Conservation (phyloP, 768 basidiomycete species). For the Mycena metata region DNA sequence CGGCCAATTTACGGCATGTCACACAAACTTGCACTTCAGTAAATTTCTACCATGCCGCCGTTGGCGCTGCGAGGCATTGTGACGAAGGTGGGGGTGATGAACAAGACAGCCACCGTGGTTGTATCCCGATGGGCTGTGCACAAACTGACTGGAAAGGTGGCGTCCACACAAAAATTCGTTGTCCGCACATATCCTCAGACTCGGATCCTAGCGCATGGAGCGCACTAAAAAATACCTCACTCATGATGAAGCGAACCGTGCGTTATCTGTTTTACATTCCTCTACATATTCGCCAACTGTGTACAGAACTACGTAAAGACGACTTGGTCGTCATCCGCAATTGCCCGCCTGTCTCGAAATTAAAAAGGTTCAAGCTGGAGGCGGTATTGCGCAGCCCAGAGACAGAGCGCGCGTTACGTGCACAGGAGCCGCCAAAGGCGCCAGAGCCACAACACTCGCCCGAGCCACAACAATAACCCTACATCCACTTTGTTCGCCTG, state of each 20-base stretch:
- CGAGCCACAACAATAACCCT: conserved; percentile 25
- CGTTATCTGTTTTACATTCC: conserved; percentile 42
- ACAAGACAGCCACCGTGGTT: conserved; percentile 87
- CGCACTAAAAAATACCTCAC: conserved; percentile 83
- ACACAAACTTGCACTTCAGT: not conserved
- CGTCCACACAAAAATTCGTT: conserved; percentile 31
- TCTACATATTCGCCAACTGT: conserved; percentile 16
- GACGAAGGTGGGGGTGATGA: conserved; percentile 86
- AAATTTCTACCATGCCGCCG: conserved; percentile 70
- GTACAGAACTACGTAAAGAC: conserved; percentile 71
- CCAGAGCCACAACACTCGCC: conserved; percentile 17
- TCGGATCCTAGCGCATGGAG: conserved; percentile 69
- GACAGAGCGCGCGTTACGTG: conserved; percentile 62
- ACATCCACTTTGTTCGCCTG: conserved; percentile 6
- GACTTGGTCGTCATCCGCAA: conserved; percentile 85
- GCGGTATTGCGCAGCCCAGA: conserved; percentile 77
- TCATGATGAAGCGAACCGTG: conserved; percentile 82
- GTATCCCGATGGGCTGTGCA: conserved; percentile 83
- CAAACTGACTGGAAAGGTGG: conserved; percentile 81
- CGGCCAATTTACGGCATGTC: too few species aligned
- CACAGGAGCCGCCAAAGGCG: conserved; percentile 20
- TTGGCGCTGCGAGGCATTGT: conserved; percentile 82
- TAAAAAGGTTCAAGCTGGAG: conserved; percentile 83
- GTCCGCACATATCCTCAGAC: conserved; percentile 17
- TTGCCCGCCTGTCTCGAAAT: conserved; percentile 83